A percentile compares a stretch with the other conserved stretches of the same genome.
phyloP scores from a whole-genome alignment of 441 rosid species.

The Croton setiger region DNA sequence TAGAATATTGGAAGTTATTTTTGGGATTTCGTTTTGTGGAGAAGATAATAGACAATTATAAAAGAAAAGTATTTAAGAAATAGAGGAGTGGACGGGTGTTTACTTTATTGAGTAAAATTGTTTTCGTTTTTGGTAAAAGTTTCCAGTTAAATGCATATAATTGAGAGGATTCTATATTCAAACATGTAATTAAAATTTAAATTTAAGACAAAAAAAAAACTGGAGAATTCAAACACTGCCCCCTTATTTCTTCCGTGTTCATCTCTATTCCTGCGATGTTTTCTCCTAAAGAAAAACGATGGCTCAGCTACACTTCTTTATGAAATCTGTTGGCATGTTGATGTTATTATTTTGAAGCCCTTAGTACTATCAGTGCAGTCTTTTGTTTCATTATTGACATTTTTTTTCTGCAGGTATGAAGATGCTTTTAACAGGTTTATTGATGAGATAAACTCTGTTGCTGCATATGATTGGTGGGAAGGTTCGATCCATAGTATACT shows the following conservation, averaged over 20 bases:
- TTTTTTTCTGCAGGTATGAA: slow-evolving; percentile 66
- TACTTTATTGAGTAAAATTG: no score
- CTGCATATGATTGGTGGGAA: slow-evolving; percentile 99
- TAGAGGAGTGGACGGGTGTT: no score
- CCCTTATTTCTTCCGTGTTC: background rate
- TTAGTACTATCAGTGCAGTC: slow-evolving; percentile 8
- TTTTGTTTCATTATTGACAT: slow-evolving; percentile 25
- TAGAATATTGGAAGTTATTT: no score
- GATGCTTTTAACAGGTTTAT: slow-evolving; percentile 96
- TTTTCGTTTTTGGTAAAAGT: no score
- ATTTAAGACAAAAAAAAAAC: no score
- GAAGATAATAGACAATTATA: no score
- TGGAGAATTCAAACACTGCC: no score
- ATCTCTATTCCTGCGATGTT: background rate
- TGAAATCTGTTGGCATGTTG: slow-evolving; percentile 8
- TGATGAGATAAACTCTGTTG: slow-evolving; percentile 93
- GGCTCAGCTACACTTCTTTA: background rate
- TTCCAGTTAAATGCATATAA: no score
- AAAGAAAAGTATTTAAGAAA: no score
- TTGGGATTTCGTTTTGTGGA: no score
- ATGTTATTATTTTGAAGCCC: background rate
- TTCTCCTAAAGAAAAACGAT: background rate
- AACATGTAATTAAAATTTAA: no score
- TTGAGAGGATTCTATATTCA: no score
- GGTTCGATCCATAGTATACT: slow-evolving; percentile 94